These are phyloP conservation scores for Beta vulgaris DNA, from an alignment of 148 eudicot genomes.

Conservation along the genomic window DNA sequence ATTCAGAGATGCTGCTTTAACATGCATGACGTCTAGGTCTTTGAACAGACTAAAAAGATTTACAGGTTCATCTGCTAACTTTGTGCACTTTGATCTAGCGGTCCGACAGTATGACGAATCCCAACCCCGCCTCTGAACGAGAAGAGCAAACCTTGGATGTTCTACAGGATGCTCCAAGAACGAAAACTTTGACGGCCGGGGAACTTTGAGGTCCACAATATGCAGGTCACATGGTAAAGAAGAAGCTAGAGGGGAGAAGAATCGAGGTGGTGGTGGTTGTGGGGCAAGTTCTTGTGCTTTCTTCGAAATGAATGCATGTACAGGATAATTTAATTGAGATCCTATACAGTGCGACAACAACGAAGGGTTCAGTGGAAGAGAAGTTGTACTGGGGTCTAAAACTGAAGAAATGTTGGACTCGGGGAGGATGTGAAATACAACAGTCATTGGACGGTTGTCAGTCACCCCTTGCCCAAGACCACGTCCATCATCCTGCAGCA, in stretches of 20 bases:
- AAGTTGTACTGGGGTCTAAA: conserved; percentile 41
- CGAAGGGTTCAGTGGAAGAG: conserved; percentile 68
- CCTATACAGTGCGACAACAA: conserved; percentile 78
- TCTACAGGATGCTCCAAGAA: conserved; percentile 52
- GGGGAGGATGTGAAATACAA: conserved; percentile 63
- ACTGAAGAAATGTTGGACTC: conserved; percentile 74
- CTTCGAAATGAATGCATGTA: conserved; percentile 70
- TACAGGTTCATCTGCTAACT: conserved; percentile 60
- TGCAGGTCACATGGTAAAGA: conserved; percentile 91
- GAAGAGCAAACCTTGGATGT: conserved; percentile 56
- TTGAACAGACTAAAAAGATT: conserved; percentile 67
- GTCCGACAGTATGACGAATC: conserved; percentile 75
- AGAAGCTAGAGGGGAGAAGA: conserved; percentile 69
- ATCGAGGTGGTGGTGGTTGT: conserved; percentile 65
- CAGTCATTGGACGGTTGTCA: conserved; percentile 88
- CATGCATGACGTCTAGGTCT: conserved; percentile 59
- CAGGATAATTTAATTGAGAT: conserved; percentile 75
- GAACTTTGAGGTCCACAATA: conserved; percentile 83
- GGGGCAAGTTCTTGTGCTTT: conserved; percentile 54
- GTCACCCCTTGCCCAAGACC: conserved; percentile 96
- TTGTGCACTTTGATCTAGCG: conserved; percentile 61
- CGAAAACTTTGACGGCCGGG: conserved; percentile 60
- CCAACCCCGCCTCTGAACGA: conserved; percentile 72
- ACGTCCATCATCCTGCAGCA: conserved; percentile 79
- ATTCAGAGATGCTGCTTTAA: conserved; percentile 70